Conservation (phyloP, 805 yeast species). For the Yamadazyma philogaea region DNA sequence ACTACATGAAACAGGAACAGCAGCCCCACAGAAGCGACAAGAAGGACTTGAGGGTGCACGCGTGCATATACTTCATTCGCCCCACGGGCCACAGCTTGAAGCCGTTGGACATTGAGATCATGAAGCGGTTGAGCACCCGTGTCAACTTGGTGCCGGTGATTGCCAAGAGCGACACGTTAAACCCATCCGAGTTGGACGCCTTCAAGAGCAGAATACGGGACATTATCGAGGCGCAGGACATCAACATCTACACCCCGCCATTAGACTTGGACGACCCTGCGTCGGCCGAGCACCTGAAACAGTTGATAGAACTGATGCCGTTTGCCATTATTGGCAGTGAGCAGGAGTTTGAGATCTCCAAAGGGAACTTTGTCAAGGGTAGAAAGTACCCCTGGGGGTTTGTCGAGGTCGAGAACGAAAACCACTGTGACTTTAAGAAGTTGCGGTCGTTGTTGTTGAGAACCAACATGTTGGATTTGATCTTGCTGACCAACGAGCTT, state of each 20-base stretch:
- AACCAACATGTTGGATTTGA: conserved; percentile 79
- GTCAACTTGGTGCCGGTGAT: conserved; percentile 88
- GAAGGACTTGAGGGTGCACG: conserved; percentile 86
- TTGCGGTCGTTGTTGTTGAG: conserved; percentile 75
- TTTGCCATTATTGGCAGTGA: conserved; percentile 81
- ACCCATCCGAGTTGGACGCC: conserved; percentile 62
- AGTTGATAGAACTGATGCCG: conserved; percentile 80
- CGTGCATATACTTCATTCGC: conserved; percentile 82
- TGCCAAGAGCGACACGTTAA: conserved; percentile 83
- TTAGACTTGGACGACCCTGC: conserved; percentile 72
- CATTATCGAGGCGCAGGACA: conserved; percentile 79
- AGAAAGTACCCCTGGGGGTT: conserved; percentile 90
- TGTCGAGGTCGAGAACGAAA: conserved; percentile 83
- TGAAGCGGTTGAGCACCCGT: conserved; percentile 77
- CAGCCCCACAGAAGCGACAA: conserved; percentile 70
- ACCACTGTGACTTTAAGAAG: conserved; percentile 81
- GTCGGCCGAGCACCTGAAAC: conserved; percentile 76
- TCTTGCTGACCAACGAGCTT: conserved; percentile 72
- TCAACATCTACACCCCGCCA: conserved; percentile 81
- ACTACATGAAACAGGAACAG: conserved; percentile 87
- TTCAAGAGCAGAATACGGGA: conserved; percentile 78
- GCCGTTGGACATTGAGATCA: conserved; percentile 83
- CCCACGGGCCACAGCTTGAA: conserved; percentile 88
- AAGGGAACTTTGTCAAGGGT: conserved; percentile 68
- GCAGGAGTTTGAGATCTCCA: conserved; percentile 58